A percentile compares a stretch with the other conserved stretches of the same genome.
These are phyloP conservation scores for Jackrogersella multiformis DNA, from an alignment of 495 filamentous ascomycete species.

Conservation along the genomic window DNA sequence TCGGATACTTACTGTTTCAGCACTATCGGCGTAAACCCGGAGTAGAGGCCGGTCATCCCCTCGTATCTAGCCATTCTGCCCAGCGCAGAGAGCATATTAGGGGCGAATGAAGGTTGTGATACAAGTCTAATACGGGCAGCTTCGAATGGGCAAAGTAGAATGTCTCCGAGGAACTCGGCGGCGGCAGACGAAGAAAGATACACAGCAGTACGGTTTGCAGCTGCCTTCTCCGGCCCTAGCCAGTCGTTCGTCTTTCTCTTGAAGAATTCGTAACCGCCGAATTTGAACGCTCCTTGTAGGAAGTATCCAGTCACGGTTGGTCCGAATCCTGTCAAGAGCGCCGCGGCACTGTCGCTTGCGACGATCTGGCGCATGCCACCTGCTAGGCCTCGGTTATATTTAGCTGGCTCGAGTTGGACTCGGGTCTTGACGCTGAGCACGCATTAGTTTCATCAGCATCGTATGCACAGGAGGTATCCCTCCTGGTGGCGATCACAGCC, in stretches of 20 bases:
- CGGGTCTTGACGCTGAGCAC: conserved; percentile 73
- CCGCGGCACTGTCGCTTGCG: conserved; percentile 71
- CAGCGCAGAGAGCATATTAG: conserved; percentile 69
- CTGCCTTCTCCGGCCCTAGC: conserved; percentile 70
- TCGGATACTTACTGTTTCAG: conserved; percentile 67
- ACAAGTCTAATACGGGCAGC: conserved; percentile 79
- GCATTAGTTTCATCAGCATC: conserved; percentile 26
- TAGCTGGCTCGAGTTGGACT: conserved; percentile 75
- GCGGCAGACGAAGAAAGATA: conserved; percentile 75
- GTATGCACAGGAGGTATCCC: conserved; percentile 1
- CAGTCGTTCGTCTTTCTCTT: conserved; percentile 76
- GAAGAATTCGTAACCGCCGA: conserved; percentile 81
- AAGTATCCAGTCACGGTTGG: conserved; percentile 79
- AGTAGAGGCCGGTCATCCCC: conserved; percentile 76
- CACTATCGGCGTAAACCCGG: conserved; percentile 77
- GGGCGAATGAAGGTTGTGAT: conserved; percentile 73
- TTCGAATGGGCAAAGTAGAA: conserved; percentile 78
- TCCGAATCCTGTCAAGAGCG: conserved; percentile 75
- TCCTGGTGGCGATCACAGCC: conserved; percentile 13
- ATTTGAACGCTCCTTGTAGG: conserved; percentile 81
- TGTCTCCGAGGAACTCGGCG: conserved; percentile 78
- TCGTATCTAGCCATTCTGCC: conserved; percentile 71
- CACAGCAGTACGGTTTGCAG: conserved; percentile 73
- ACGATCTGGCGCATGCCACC: conserved; percentile 76
- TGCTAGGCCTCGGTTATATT: conserved; percentile 76